These are phyloP conservation scores for Pseudocercospora macadamiae DNA, from an alignment of 2,329 filamentous ascomycete genomes.

Conservation along the genomic window DNA sequence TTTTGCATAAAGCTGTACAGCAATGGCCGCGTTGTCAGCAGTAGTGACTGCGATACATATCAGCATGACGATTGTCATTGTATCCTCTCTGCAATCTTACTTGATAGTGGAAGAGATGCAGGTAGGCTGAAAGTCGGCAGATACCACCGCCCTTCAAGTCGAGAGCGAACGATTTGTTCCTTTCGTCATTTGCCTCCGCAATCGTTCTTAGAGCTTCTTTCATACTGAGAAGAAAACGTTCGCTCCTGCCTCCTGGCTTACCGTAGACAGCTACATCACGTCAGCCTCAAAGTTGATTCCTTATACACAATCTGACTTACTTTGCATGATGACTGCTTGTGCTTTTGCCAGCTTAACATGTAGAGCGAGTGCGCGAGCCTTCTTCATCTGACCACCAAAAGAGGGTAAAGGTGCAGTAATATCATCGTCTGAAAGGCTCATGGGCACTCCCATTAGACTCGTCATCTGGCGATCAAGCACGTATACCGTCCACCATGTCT, in stretches of 20 bases:
- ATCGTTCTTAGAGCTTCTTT: constrained; percentile 29
- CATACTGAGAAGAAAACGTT: constrained; percentile 27
- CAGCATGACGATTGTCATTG: no score
- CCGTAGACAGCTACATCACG: constrained; percentile 26
- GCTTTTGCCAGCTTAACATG: constrained; percentile 53
- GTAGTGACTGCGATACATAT: constrained; percentile 6
- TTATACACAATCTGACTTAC: constrained; percentile 36
- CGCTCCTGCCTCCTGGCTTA: constrained; percentile 22
- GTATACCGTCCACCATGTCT: constrained; percentile 60
- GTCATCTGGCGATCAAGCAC: constrained; percentile 59
- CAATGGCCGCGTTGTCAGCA: constrained; percentile 18
- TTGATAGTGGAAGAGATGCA: constrained; percentile 32
- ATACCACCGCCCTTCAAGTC: constrained; percentile 15
- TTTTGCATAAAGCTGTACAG: constrained; percentile 18
- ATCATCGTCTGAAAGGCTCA: constrained; percentile 55
- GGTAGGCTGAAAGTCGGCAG: constrained; percentile 25
- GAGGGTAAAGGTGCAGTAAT: constrained; percentile 52
- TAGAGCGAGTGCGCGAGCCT: constrained; percentile 46
- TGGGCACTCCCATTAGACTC: constrained; percentile 56
- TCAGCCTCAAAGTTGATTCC: constrained; percentile 1
- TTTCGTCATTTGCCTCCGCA: constrained; percentile 27
- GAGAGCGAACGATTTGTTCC: constrained; percentile 23
- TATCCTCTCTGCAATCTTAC: no score
- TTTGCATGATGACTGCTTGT: constrained; percentile 49
- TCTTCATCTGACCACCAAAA: constrained; percentile 45